phyloP scores from a whole-genome alignment of 2,329 filamentous ascomycete genomes.

The Dactylellina drechsleri region DNA sequence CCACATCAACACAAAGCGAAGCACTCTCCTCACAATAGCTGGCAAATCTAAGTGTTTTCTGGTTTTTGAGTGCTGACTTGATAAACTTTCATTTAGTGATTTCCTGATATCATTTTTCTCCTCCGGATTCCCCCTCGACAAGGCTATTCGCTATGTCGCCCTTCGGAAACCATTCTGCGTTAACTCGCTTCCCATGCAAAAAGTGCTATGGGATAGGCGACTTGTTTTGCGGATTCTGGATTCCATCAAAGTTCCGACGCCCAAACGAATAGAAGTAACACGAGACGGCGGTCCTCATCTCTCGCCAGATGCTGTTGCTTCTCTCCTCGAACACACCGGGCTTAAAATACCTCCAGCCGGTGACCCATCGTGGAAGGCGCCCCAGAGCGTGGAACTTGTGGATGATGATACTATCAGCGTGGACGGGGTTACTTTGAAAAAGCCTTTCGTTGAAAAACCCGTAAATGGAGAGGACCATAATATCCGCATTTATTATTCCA shows the following conservation, averaged over 20 bases:
- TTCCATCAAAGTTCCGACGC: constrained; percentile 87
- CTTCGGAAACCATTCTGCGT: constrained; percentile 95
- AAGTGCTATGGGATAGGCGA: constrained; percentile 93
- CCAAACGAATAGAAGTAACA: constrained; percentile 86
- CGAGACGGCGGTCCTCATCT: constrained; percentile 88
- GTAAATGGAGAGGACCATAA: constrained; percentile 99
- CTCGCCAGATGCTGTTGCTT: constrained; percentile 80
- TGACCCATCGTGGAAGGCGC: constrained; percentile 63
- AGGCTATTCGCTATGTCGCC: constrained; percentile 94
- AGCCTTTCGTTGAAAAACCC: constrained; percentile 98
- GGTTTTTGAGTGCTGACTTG: constrained; percentile 1
- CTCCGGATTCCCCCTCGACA: constrained; percentile 94
- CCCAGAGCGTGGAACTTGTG: constrained; percentile 81
- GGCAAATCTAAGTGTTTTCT: not conserved
- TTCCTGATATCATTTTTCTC: constrained; percentile 99
- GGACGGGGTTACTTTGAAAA: constrained; percentile 81
- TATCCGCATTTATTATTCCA: constrained; percentile 96
- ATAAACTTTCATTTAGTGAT: constrained; percentile 66
- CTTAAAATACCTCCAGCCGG: constrained; percentile 66
- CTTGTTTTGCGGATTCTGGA: constrained; percentile 89
- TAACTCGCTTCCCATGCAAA: constrained; percentile 97
- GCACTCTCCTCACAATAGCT: not conserved
- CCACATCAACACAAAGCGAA: constrained; percentile 46
- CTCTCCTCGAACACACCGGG: constrained; percentile 82
- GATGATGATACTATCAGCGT: constrained; percentile 88